These are phyloP conservation scores for Colletotrichum sp. DNA, from an alignment of 2,329 filamentous ascomycete genomes.

Conservation along the genomic window DNA sequence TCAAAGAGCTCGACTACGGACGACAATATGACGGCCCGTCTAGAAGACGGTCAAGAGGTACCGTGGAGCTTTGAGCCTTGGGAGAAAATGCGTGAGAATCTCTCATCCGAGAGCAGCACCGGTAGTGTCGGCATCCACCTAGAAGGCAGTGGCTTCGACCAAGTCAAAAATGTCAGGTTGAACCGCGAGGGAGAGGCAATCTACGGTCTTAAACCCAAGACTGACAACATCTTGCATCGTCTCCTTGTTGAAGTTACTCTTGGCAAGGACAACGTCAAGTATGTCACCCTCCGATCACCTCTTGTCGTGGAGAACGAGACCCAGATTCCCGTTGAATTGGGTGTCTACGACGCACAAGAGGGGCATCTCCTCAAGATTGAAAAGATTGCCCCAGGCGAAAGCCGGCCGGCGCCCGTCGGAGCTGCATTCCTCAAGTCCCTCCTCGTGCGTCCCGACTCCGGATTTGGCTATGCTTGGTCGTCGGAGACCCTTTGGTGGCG, in stretches of 20 bases:
- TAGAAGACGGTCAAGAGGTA: constrained; percentile 87
- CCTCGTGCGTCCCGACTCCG: constrained; percentile 88
- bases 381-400: constrained; percentile 92
- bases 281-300: constrained; percentile 93
- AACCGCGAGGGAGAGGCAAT: constrained; percentile 94
- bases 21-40: constrained; percentile 75
- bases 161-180: constrained; percentile 84
- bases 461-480: constrained; percentile 97
- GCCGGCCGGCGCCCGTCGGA: constrained; percentile 87
- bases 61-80: constrained; percentile 98
- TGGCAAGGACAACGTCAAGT: constrained; percentile 96
- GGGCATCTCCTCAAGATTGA: constrained; percentile 96
- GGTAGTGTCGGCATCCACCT: constrained; percentile 83
- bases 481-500: constrained; percentile 91
- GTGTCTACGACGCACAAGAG: constrained; percentile 85
- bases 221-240: constrained; percentile 84
- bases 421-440: constrained; percentile 89
- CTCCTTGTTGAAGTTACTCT: constrained; percentile 91
- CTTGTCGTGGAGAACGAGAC: constrained; percentile 94
- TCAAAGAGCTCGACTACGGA: constrained; percentile 71
- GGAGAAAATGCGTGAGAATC: constrained; percentile 92
- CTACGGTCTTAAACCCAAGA: constrained; percentile 87
- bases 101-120: constrained; percentile 82
- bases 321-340: constrained; percentile 92
- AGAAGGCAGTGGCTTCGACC: constrained; percentile 93